phyloP scores from a whole-genome alignment of 148 eudicot species.

The Vaccinium corymbosum region DNA sequence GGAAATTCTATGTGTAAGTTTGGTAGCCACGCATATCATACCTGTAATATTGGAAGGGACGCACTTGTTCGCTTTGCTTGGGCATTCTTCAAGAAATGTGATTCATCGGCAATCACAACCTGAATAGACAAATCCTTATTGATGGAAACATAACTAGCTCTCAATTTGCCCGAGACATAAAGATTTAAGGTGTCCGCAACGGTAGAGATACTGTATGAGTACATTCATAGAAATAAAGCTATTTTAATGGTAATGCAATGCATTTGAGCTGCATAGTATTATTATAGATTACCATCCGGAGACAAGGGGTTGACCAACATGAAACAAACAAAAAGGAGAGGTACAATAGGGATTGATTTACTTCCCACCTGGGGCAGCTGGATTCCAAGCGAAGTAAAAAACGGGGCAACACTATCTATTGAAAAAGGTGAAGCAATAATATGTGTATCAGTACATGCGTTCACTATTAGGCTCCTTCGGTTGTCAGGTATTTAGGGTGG shows the following conservation, averaged over 20 bases:
- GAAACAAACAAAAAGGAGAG: not conserved
- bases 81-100: constrained; percentile 89
- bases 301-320: no score
- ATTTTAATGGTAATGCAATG: not conserved
- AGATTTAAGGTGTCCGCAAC: not conserved
- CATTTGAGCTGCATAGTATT: not conserved
- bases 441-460: not conserved
- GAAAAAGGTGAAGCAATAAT: not conserved
- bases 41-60: constrained; percentile 81
- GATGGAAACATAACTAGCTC: constrained; percentile 15
- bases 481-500: not conserved
- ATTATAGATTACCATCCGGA: no score
- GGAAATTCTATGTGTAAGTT: not conserved
- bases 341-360: not conserved
- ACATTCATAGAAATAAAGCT: not conserved
- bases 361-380: not conserved
- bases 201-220: not conserved
- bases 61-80: constrained; percentile 92
- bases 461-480: not conserved
- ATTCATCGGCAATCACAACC: constrained; percentile 98
- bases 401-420: not conserved
- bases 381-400: not conserved
- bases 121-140: constrained; percentile 38
- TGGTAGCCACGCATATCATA: constrained; percentile 10
- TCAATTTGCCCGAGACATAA: not conserved